Base-by-base conservation (phyloP, 2,329 filamentous ascomycete species). In the Scedosporium minutisporum region DNA sequence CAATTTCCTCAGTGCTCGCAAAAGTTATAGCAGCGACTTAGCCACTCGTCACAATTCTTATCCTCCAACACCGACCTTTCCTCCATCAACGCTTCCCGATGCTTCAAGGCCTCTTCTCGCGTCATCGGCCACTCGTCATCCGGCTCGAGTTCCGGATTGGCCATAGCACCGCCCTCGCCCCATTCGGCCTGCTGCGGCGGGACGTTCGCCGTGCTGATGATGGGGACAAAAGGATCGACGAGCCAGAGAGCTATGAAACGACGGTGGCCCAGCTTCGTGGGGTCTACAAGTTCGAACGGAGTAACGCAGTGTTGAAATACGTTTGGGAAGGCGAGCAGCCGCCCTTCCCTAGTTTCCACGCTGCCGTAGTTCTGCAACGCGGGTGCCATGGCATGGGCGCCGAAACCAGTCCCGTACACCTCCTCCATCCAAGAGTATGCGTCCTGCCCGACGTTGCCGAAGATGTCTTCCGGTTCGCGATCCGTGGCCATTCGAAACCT, bases 211-310 rank as follows among this genome's bases (percentile, higher is more conserved):
- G 73, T 75, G 25, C 65, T 69, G 33, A 73, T 68, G n/a, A 74
- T 64, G 0, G 74, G 75, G 0, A 70, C 67, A 12, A 75, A 65
- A 0, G 82, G 83, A 61, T 85, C 81, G 0, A 85, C 77, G 0
- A 85, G 75, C 69, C 78, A 85, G 2, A 85, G 69, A 0, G 78
- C 78, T 2, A 85, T 71, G 55, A 84, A 80, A 46, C 80, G 78
- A 0, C 80, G 73, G 65, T 83, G 78, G 0, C 82, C 83, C 0
- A 80, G 75, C 63, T 75, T 78, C 0, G 77, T 76, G 0, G 65
- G 66, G 63, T 86, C 82, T 0, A 65, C 68, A 0, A 85, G 73
- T 2, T 68, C 65, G 64, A 86, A 85, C 0, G 76, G 71, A 1
- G 71, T 69, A 0, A 81, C 78, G 2, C 71, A 69, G 65, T 82